These are phyloP conservation scores for Monosporascus sp. DNA, from an alignment of 2,329 filamentous ascomycete species.

Conservation along the genomic window DNA sequence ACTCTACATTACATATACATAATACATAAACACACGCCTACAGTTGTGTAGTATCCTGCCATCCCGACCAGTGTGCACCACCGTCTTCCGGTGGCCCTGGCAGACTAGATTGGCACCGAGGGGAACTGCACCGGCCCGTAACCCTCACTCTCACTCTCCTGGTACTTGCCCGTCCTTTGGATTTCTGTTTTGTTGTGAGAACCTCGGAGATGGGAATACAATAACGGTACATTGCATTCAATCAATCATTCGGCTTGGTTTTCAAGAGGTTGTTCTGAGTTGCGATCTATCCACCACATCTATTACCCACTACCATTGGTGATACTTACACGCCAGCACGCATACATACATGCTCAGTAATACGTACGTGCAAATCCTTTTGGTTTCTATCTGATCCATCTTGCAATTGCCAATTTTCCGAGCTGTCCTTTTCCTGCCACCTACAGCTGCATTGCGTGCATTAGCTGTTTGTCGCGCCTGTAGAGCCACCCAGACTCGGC, in stretches of 20 bases:
- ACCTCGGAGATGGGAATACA: too few species aligned
- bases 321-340: neutral
- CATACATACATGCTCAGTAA: neutral
- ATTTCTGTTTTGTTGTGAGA: neutral
- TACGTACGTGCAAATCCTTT: neutral
- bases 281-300: neutral
- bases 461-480: neutral
- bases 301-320: neutral
- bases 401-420: neutral
- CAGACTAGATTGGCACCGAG: neutral
- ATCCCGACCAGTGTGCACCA: neutral
- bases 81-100: neutral
- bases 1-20: neutral
- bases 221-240: too few species aligned
- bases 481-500: neutral
- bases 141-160: neutral
- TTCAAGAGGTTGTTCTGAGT: too few species aligned
- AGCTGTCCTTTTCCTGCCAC: neutral
- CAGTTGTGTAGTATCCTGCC: neutral
- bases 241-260: too few species aligned
- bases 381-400: neutral
- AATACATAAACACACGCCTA: too few species aligned
- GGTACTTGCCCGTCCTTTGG: neutral
- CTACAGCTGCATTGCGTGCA: neutral
- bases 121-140: neutral